These are phyloP conservation scores for Tricholoma hemisulphureum DNA, from an alignment of 768 basidiomycete genomes.

Conservation along the genomic window DNA sequence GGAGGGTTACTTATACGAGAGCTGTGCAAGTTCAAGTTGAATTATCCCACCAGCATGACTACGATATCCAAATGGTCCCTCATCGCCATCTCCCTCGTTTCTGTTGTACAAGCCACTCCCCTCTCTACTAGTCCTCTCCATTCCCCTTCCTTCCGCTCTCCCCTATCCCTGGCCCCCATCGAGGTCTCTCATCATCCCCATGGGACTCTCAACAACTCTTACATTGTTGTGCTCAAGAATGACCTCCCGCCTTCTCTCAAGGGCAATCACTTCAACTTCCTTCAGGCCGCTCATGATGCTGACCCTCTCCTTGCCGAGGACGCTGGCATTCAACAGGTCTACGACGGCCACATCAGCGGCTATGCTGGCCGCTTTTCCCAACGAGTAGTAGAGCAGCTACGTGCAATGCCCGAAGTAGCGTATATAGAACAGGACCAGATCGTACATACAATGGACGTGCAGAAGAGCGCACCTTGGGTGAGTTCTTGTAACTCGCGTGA, in stretches of 20 bases:
- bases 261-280: slow-evolving; percentile 77
- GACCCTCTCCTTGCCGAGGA: slow-evolving; percentile 49
- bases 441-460: slow-evolving; percentile 70
- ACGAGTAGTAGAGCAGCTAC: slow-evolving; percentile 68
- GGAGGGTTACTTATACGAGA: slow-evolving; percentile 23
- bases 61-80: slow-evolving; percentile 41
- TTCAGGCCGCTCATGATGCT: slow-evolving; percentile 59
- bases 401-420: slow-evolving; percentile 83
- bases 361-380: slow-evolving; percentile 81
- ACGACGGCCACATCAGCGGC: slow-evolving; percentile 68
- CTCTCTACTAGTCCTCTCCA: slow-evolving; percentile 45
- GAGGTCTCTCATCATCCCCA: slow-evolving; percentile 59
- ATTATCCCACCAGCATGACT: slow-evolving; percentile 44
- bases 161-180: slow-evolving; percentile 61
- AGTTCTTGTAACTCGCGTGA: slow-evolving; percentile 22
- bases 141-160: slow-evolving; percentile 34
- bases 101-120: slow-evolving; percentile 42
- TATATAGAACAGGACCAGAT: slow-evolving; percentile 94
- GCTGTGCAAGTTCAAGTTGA: slow-evolving; percentile 10
- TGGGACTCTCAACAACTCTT: slow-evolving; percentile 83
- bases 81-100: slow-evolving; percentile 39
- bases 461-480: slow-evolving; percentile 86
- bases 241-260: slow-evolving; percentile 55
- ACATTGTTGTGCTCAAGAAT: slow-evolving; percentile 88
- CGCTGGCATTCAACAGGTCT: slow-evolving; percentile 71